These are phyloP conservation scores for Zizania palustris DNA, from an alignment of 202 grass and related monocot genomes.

Conservation along the genomic window DNA sequence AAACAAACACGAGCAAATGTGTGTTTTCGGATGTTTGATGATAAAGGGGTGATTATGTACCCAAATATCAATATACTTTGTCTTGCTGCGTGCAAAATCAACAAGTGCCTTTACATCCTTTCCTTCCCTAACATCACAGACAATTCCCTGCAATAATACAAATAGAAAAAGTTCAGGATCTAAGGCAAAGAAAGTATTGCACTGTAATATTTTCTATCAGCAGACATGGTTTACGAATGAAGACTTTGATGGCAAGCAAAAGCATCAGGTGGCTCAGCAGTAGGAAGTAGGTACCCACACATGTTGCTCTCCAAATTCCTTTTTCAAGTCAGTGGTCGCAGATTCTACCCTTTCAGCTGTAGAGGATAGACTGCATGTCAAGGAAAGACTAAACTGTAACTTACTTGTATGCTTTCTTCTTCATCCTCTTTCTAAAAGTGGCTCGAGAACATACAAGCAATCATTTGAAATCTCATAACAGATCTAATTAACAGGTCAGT, in stretches of 20 bases:
- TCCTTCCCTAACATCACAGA: slow-evolving; percentile 94
- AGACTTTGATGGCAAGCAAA: slow-evolving; percentile 18
- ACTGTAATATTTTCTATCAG: slow-evolving; percentile 27
- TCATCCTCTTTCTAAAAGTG: slow-evolving; percentile 12
- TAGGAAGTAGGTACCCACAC: slow-evolving; percentile 94
- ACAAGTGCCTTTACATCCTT: slow-evolving; percentile 91
- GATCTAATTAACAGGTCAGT: background rate
- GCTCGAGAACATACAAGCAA: background rate
- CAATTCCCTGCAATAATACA: slow-evolving; percentile 63
- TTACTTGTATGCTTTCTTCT: background rate
- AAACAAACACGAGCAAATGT: slow-evolving; percentile 1
- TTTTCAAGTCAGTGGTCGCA: slow-evolving; percentile 61
- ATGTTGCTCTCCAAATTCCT: slow-evolving; percentile 85
- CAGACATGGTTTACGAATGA: background rate
- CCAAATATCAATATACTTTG: slow-evolving; percentile 95
- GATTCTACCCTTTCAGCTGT: slow-evolving; percentile 83
- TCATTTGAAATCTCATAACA: background rate
- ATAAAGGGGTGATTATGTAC: slow-evolving; percentile 39
- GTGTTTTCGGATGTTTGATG: background rate
- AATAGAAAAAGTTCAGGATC: slow-evolving; percentile 21
- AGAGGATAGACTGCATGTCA: slow-evolving; percentile 57
- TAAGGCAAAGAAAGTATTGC: slow-evolving; percentile 6
- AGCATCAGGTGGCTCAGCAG: slow-evolving; percentile 42
- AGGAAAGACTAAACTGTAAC: slow-evolving; percentile 49
- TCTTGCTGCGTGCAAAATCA: slow-evolving; percentile 62